These are phyloP conservation scores for Nidula microcarpa DNA, from an alignment of 768 basidiomycete genomes.

Conservation along the genomic window DNA sequence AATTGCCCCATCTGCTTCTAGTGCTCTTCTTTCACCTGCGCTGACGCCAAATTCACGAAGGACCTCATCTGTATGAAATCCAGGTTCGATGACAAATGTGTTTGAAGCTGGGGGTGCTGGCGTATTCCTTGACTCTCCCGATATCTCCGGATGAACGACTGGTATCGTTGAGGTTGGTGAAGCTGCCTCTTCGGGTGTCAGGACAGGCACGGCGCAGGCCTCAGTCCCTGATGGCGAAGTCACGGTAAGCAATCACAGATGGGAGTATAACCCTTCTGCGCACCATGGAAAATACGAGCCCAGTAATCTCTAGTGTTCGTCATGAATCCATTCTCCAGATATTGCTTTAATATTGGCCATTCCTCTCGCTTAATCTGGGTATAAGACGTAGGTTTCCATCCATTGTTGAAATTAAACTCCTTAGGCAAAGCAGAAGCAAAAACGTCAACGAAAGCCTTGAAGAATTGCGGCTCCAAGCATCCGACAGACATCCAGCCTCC, in stretches of 20 bases:
- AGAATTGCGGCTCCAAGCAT: conserved; percentile 74
- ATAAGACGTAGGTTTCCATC: conserved; percentile 52
- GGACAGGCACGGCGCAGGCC: conserved; percentile 68
- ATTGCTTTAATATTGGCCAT: conserved; percentile 57
- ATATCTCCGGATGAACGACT: conserved; percentile 47
- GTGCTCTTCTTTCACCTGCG: conserved; percentile 29
- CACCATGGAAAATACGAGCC: conserved; percentile 65
- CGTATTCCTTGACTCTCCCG: conserved; percentile 1
- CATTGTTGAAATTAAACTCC: conserved; percentile 36
- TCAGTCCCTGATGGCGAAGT: conserved; percentile 49
- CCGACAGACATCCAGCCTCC: conserved; percentile 75
- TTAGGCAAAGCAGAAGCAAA: conserved; percentile 50
- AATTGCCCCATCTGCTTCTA: conserved; percentile 47
- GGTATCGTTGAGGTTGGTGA: conserved; percentile 41
- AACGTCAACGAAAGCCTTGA: conserved; percentile 50
- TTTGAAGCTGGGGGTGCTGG: not conserved
- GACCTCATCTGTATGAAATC: conserved; percentile 51
- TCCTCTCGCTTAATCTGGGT: conserved; percentile 41
- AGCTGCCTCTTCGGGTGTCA: conserved; percentile 60
- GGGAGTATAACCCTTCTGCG: conserved; percentile 8
- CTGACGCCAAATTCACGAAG: conserved; percentile 49
- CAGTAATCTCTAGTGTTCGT: conserved; percentile 63
- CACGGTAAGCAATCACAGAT: not conserved
- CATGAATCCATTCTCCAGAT: conserved; percentile 63
- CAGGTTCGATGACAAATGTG: conserved; percentile 33